These are phyloP conservation scores for Botrytis elliptica DNA, from an alignment of 2,329 filamentous ascomycete species.

Conservation along the genomic window DNA sequence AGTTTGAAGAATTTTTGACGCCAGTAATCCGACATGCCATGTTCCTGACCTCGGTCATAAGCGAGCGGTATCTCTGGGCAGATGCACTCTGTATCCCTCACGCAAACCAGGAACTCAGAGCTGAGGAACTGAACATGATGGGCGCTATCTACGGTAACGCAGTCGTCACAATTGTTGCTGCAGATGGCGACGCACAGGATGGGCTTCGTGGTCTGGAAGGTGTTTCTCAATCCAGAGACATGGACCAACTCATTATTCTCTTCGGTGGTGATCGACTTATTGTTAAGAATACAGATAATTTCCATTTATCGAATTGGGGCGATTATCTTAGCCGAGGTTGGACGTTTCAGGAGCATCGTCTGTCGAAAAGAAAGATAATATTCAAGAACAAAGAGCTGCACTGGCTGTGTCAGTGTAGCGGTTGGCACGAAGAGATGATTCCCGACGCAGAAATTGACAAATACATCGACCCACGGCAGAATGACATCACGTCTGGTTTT, in stretches of 20 bases:
- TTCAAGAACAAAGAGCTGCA: not conserved
- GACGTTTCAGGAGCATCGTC: not conserved
- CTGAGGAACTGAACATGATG: slow-evolving; percentile 22
- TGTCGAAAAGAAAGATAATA: not conserved
- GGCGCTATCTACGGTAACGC: slow-evolving; percentile 23
- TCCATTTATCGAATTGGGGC: not conserved
- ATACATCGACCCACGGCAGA: not conserved
- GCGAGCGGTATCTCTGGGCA: slow-evolving; percentile 35
- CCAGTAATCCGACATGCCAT: not conserved
- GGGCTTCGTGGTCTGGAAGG: slow-evolving; percentile 23
- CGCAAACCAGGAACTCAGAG: not conserved
- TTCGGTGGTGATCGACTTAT: not conserved
- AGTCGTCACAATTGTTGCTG: slow-evolving; percentile 21
- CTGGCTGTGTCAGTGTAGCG: not conserved
- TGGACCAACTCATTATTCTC: not conserved
- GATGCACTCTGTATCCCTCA: slow-evolving; percentile 37
- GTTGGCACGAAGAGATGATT: not conserved
- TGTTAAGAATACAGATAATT: not conserved
- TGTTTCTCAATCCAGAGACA: slow-evolving; percentile 1
- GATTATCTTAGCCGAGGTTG: not conserved
- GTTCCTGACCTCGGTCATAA: not conserved
- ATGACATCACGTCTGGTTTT: not conserved
- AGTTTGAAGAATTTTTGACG: not conserved
- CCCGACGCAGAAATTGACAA: not conserved
- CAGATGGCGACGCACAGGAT: slow-evolving; percentile 21